Evolutionary conservation across 352 stramenopile genomes (phyloP), one percentile per base, ranked within the genome.

Genomic region (Pythium phragmiticola): DNA sequence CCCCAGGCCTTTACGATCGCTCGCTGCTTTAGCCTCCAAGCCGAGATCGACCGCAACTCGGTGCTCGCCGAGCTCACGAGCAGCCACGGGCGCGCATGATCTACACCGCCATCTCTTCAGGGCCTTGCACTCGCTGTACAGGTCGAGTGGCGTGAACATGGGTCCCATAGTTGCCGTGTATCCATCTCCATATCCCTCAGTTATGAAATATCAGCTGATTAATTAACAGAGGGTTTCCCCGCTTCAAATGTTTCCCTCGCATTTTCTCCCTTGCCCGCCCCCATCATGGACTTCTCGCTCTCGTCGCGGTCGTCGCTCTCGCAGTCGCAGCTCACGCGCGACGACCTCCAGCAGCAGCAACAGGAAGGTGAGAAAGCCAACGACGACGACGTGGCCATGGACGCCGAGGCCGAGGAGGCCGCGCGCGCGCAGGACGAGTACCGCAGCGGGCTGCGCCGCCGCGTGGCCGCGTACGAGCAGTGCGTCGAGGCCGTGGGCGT

Each of bases 31-130:
- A 83, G 80, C 28, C 67, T 92, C n/a, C 80, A 79, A 59, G 75
- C 78, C n/a, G 82, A 92, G 72, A 75, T 92, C 57, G 65, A 72
- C n/a, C 78, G 82, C 34, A 89, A 92, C 67, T 81, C 83, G 16
- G 84, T 87, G 55, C 84, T 87, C 61, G 42, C 75, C 17, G 65
- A 72, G 14, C 63, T 69, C 60, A 70, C 63, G 33, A 75, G 77
- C 50, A 74, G 75, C 46, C 68, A 77, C 30, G 52, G 50, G 5
- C 69, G 67, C 19, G 68, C 63, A 4, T 84, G 53, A 63, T 50
- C 33, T 26, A 2, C 7, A 6, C 49, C 23, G 14, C n/a, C 13
- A 42, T 53, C 57, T 58, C 11, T 46, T 7, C n/a, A 43, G 5
- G 0, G 4, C 43, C 14, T 19, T 26, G 19, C 36, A 23, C 6